These are phyloP conservation scores for Aureobasidium sp. DNA, from an alignment of 2,329 filamentous ascomycete genomes.

Conservation along the genomic window DNA sequence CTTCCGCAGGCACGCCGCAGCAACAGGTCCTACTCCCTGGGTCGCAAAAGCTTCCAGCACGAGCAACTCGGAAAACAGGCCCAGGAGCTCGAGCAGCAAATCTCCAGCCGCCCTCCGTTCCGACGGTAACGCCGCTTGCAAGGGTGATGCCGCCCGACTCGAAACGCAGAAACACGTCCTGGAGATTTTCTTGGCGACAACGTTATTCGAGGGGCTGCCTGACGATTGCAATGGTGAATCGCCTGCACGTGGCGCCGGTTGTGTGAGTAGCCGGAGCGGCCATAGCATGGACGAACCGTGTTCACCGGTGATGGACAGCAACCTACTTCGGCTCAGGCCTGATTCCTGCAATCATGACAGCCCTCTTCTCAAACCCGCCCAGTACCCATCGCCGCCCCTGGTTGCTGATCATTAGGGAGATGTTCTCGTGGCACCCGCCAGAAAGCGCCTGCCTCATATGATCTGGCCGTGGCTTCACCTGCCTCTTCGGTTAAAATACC, in stretches of 20 bases:
- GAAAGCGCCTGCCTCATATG: conserved; percentile 1
- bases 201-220: not conserved
- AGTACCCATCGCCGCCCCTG: not conserved
- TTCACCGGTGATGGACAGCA: not conserved
- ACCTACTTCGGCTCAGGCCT: not conserved
- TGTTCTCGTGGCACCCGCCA: conserved; percentile 5
- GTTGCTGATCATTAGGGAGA: conserved; percentile 6
- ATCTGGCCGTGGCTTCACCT: not conserved
- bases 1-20: conserved; percentile 10
- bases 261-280: conserved; percentile 3
- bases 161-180: conserved; percentile 2
- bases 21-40: not conserved
- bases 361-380: not conserved
- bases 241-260: conserved; percentile 8
- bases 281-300: not conserved
- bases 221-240: conserved; percentile 2
- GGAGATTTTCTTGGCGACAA: not conserved
- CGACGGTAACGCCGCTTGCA: conserved; percentile 1
- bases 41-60: conserved; percentile 5
- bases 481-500: conserved; percentile 6
- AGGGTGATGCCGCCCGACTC: not conserved
- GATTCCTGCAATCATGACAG: conserved; percentile 10
- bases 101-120: not conserved
- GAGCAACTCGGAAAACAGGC: conserved; percentile 7
- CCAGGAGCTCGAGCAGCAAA: conserved; percentile 10